Evolutionary conservation across 768 basidiomycete genomes (phyloP), one percentile per base, ranked within the genome.

Genomic region (Trametes punicea): DNA sequence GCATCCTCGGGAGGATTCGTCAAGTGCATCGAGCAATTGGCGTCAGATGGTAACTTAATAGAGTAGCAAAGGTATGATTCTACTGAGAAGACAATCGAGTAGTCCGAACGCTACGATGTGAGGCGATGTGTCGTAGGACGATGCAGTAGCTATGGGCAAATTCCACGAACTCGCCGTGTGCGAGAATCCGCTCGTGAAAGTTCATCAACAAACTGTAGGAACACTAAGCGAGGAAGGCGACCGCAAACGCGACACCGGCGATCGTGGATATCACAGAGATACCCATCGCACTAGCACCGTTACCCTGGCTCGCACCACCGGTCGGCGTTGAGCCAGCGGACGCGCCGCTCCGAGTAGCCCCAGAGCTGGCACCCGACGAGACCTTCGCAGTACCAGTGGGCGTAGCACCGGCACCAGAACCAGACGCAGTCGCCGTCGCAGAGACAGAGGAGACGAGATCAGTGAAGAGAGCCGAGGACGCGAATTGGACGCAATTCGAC

Each of bases 401-500:
- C 10, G 60, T 54, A 26, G 47, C 25, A 4, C 57, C 25, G 6
- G 62, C 46, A 8, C 60, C 55, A 10, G 57, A 38, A 25, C 55
- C 46, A 4, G 55, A 52, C 13, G 58, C 54, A 3, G 61, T 23
- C 2, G 58, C 41, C 21, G 65, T 49, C 18, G 41, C 29, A 8
- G 56, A 53, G 29, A 58, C 36, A 21, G 55, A 34, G 30, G 55
- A 13, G 11, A 58, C 50, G 18, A 64, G 57, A 15, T 56, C 61
- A 0, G 70, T 61, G 64, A 69, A 81, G 31, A 81, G 67, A 11
- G 64, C 67, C 7, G 69, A 45, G 1, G 73, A 75, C 3, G 65
- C 49, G 63, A 65, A 74, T 10, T 74, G 71, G 36, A 69, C 65
- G 55, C 80, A 81, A 65, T 74, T 74, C 52, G 75, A 76, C 30